A percentile compares a stretch with the other conserved stretches of the same genome.
These are phyloP conservation scores for Nyctanthes arbortristis DNA, from an alignment of 257 asterid genomes.

Conservation along the genomic window DNA sequence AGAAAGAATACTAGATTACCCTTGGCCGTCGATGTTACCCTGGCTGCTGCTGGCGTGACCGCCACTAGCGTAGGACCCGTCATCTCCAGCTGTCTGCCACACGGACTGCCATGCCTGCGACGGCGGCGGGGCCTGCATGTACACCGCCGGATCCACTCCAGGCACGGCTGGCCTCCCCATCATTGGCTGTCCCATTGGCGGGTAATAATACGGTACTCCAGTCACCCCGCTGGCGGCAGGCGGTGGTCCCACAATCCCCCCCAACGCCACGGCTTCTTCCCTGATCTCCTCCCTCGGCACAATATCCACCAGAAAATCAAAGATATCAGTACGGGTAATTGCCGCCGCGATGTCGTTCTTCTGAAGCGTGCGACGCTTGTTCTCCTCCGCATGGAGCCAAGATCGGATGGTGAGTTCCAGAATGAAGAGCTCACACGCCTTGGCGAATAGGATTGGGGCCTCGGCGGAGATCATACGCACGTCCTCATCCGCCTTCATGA, in stretches of 20 bases:
- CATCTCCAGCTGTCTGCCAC: conserved; percentile 68
- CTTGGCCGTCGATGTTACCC: conserved; percentile 69
- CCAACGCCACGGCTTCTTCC: conserved; percentile 60
- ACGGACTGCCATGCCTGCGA: conserved; percentile 89
- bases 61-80: conserved; percentile 57
- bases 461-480: conserved; percentile 97
- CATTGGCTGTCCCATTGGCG: conserved; percentile 83
- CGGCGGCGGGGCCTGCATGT: conserved; percentile 58
- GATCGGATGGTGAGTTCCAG: conserved; percentile 91
- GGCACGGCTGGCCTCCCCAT: conserved; percentile 72
- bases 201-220: conserved; percentile 80
- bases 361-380: conserved; percentile 88
- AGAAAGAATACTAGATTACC: conserved; percentile 35
- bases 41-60: conserved; percentile 54
- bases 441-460: conserved; percentile 89
- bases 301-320: conserved; percentile 84
- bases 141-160: conserved; percentile 64
- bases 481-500: conserved; percentile 95
- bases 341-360: conserved; percentile 93
- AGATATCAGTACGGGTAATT: conserved; percentile 83
- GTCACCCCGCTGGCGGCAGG: conserved; percentile 63
- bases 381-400: conserved; percentile 96
- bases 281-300: conserved; percentile 88
- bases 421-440: conserved; percentile 93
- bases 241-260: conserved; percentile 42